Base-by-base conservation (phyloP, 768 basidiomycete genomes). In the Zangia roseola region DNA sequence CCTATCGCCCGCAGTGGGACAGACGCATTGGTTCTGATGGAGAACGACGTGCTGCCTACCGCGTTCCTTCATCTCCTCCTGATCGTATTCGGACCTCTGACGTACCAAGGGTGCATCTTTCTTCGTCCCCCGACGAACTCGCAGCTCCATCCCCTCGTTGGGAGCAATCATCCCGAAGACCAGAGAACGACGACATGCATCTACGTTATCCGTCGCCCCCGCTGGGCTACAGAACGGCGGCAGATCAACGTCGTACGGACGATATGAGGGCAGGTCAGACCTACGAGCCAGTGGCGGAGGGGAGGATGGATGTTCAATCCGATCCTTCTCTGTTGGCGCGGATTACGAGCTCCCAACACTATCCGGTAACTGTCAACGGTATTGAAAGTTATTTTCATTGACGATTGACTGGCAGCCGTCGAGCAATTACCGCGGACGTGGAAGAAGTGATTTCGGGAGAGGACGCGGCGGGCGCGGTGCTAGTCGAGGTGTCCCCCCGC, bases 241-340 rank as follows among this genome's bases (percentile, higher is more conserved):
- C 17, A 42, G 51, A 53, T 16, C 47, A 53, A 40, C n/a, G 53
- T 10, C 43, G 51, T 14, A 23, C 21, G 20, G 35, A 50, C 25
- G 40, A 58, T 9, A 19, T 13, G 16, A 25, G 61, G 41, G 17
- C 43, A 24, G 49, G 48, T 35, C 47, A 40, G 5, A 31, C 28
- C 8, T 52, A 60, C 44, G 58, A 63, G 12, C 47, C 51, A 33
- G 40, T 26, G 34, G 9, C 1, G 31, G 55, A 50, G 28, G 59
- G 57, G 28, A 47, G 53, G 39, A 38, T 20, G 52, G 57, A 54
- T 4, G 10, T 2, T 20, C 52, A 50, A 31, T 38, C 57, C 5
- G 57, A 61, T 54, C 53, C 58, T 28, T 38, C 53, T 25, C 40
- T 65, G 12, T 46, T 66, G 50, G 52, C 59, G 6, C 64, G 64